Conservation (phyloP, 495 filamentous ascomycete genomes). For the Hyaloscypha bicolor region DNA sequence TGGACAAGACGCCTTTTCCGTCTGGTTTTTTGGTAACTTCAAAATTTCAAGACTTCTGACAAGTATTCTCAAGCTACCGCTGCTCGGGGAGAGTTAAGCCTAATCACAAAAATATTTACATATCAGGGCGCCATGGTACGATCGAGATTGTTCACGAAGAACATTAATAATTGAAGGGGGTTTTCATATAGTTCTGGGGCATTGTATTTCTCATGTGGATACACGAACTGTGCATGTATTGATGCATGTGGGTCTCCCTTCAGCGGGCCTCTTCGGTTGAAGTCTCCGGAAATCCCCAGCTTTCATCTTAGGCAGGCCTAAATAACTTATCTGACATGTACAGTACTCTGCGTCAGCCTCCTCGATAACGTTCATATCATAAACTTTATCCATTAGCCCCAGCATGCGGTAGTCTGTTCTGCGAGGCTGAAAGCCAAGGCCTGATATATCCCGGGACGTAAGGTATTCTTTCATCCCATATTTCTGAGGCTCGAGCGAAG, state of each 20-base stretch:
- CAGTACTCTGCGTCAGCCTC: background rate
- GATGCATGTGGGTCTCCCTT: background rate
- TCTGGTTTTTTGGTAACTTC: background rate
- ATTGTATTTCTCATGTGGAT: background rate
- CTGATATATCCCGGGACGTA: background rate
- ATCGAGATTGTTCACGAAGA: background rate
- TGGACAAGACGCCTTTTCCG: background rate
- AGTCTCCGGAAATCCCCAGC: background rate
- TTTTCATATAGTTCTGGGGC: background rate
- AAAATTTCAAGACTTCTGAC: background rate
- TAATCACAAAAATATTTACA: background rate
- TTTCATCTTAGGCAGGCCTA: background rate
- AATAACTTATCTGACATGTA: slow-evolving; percentile 1
- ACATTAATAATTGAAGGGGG: background rate
- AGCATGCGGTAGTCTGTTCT: background rate
- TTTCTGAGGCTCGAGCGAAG: background rate
- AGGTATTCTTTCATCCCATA: too few relatives aligned
- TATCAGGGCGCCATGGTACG: background rate
- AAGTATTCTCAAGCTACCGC: background rate
- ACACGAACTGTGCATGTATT: slow-evolving; percentile 1
- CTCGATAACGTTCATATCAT: background rate
- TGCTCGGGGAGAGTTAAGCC: background rate
- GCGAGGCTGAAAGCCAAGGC: background rate
- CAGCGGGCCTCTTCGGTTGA: background rate
- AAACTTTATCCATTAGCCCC: background rate